A percentile compares a stretch with the other conserved stretches of the same genome.
Evolutionary conservation across 2,329 filamentous ascomycete genomes (phyloP).

Genomic region (Calonectria hongkongensis): DNA sequence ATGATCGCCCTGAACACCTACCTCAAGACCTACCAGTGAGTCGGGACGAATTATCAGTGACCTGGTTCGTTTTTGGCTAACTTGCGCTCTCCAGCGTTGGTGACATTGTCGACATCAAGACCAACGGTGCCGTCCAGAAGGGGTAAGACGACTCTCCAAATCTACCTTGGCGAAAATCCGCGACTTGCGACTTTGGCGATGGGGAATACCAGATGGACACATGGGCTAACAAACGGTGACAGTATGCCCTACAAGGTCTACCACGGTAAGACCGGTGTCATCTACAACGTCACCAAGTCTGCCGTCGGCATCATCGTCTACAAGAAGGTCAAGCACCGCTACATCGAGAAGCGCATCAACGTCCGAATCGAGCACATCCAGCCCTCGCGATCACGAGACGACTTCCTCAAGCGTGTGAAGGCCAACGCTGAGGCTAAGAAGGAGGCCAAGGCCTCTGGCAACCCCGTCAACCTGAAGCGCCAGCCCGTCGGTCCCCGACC

Average conservation of each 20-base stretch:
- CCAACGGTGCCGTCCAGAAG: constrained; percentile 99
- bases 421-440: constrained; percentile 93
- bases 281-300: constrained; percentile 99
- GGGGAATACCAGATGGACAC: constrained; percentile 33
- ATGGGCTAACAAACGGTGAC: constrained; percentile 61
- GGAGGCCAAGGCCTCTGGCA: constrained; percentile 93
- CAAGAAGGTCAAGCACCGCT: constrained; percentile 99
- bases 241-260: constrained; percentile 99
- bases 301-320: constrained; percentile 99
- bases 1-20: constrained; percentile 96
- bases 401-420: constrained; percentile 98
- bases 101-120: constrained; percentile 99
- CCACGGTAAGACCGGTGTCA: constrained; percentile 98
- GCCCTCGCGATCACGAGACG: constrained; percentile 95
- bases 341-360: constrained; percentile 99
- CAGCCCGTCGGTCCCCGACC: constrained; percentile 87
- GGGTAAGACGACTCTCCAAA: constrained; percentile 76
- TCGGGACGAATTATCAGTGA: constrained; percentile 33
- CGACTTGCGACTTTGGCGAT: constrained; percentile 44
- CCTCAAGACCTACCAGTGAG: constrained; percentile 90
- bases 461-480: constrained; percentile 94
- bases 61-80: constrained; percentile 63
- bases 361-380: constrained; percentile 98
- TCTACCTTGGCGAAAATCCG: constrained; percentile 43
- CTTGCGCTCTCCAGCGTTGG: constrained; percentile 80